Evolutionary conservation across 2,329 filamentous ascomycete genomes (phyloP).

Genomic region (Hypoxylon sp.): DNA sequence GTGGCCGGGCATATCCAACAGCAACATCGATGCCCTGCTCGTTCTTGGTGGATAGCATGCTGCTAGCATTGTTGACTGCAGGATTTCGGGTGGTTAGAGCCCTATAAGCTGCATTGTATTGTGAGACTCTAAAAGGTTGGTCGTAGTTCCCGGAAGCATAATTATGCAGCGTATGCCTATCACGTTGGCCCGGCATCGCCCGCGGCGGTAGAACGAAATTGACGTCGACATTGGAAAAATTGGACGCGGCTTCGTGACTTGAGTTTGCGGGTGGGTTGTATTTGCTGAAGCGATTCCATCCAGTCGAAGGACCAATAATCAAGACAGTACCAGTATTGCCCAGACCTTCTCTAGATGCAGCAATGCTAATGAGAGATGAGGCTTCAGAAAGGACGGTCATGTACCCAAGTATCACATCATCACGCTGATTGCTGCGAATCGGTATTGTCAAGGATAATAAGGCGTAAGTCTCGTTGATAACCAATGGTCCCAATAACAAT

Average conservation of each 20-base stretch:
- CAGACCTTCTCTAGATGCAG: constrained; percentile 76
- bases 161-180: constrained; percentile 65
- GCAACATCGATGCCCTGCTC: constrained; percentile 78
- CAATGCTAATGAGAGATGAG: constrained; percentile 71
- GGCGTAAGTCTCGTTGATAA: constrained; percentile 79
- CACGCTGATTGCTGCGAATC: constrained; percentile 75
- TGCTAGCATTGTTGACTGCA: constrained; percentile 75
- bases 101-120: constrained; percentile 73
- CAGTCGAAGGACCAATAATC: constrained; percentile 75
- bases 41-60: constrained; percentile 76
- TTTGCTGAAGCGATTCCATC: constrained; percentile 73
- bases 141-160: constrained; percentile 59
- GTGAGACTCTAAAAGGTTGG: constrained; percentile 68
- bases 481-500: constrained; percentile 81
- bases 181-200: constrained; percentile 54
- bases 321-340: constrained; percentile 77
- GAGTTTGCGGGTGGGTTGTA: constrained; percentile 61
- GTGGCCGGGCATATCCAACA: constrained; percentile 82
- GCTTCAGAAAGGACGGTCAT: constrained; percentile 84
- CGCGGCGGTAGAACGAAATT: constrained; percentile 73
- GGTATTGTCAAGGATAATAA: constrained; percentile 86
- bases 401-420: constrained; percentile 79
- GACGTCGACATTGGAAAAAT: constrained; percentile 62
- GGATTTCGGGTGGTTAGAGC: constrained; percentile 68
- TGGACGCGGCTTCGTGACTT: constrained; percentile 55